phyloP scores from a whole-genome alignment of 208 protist genomes.

The Porcisia deanei region DNA sequence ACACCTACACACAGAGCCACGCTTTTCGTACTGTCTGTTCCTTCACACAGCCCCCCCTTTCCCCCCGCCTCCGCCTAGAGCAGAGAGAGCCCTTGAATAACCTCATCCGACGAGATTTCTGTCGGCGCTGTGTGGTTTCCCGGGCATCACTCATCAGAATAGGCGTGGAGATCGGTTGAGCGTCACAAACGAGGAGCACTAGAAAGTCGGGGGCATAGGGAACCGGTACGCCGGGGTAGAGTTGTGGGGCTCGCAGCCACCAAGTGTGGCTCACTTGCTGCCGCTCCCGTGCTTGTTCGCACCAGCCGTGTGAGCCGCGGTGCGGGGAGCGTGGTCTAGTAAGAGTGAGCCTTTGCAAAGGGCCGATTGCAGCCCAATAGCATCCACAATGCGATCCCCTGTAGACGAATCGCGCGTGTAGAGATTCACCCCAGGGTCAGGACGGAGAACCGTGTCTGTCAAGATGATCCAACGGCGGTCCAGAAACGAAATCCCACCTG shows the following conservation, averaged over 20 bases:
- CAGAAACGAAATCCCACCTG: not conserved
- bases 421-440: not conserved
- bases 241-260: not conserved
- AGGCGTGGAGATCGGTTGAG: too few species aligned
- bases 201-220: too few species aligned
- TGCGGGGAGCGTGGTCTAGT: constrained; percentile 54
- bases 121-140: too few species aligned
- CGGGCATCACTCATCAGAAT: too few species aligned
- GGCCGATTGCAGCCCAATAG: not conserved
- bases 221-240: not conserved
- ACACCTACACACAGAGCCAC: too few species aligned
- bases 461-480: constrained; percentile 6
- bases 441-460: not conserved
- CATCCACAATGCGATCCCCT: constrained; percentile 7
- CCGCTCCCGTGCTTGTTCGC: too few species aligned
- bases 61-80: too few species aligned
- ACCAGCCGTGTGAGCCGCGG: not conserved
- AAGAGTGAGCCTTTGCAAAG: constrained; percentile 14
- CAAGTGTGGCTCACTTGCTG: not conserved
- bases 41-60: too few species aligned
- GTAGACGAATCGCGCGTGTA: constrained; percentile 1
- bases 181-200: too few species aligned
- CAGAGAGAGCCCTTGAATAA: too few species aligned
- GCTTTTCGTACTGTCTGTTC: too few species aligned
- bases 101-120: too few species aligned